Percentiles rank a stretch among this genome's conserved stretches.
Conservation (phyloP, 2,329 filamentous ascomycete genomes). For the Arthrobotrys pseudoclavata region DNA sequence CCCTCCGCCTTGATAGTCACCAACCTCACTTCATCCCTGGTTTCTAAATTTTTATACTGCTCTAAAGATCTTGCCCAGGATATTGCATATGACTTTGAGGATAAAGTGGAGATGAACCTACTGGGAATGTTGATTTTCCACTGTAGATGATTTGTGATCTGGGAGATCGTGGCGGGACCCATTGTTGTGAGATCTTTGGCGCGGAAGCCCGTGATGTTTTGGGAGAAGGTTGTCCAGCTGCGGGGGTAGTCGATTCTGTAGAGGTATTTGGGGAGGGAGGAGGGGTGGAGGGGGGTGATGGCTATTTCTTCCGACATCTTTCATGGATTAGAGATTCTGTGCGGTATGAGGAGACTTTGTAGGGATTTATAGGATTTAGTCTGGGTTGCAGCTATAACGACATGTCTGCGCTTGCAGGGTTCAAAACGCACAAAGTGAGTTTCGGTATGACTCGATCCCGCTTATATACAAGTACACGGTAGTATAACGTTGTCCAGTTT, state of each 20-base stretch:
- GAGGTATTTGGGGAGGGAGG: not conserved
- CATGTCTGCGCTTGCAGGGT: not conserved
- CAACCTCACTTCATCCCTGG: not conserved
- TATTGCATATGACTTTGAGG: not conserved
- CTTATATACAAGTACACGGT: no score
- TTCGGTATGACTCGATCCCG: not conserved
- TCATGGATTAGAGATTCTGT: not conserved
- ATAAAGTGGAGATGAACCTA: constrained; percentile 9
- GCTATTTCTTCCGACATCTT: not conserved
- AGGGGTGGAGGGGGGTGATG: not conserved
- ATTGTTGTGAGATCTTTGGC: constrained; percentile 8
- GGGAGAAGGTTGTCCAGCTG: not conserved
- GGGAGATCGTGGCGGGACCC: constrained; percentile 3
- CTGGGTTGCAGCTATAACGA: not conserved
- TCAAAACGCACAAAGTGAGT: not conserved
- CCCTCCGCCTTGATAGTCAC: not conserved
- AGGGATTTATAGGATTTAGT: not conserved
- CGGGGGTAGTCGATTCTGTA: constrained; percentile 20
- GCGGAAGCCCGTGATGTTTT: not conserved
- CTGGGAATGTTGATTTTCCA: constrained; percentile 20
- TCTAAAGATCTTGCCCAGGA: constrained; percentile 12
- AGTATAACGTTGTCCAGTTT: no score
- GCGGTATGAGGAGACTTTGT: no score
- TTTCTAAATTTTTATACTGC: not conserved
- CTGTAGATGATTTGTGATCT: not conserved